phyloP scores from a whole-genome alignment of 495 filamentous ascomycete genomes.

The Aspergillus diversus region DNA sequence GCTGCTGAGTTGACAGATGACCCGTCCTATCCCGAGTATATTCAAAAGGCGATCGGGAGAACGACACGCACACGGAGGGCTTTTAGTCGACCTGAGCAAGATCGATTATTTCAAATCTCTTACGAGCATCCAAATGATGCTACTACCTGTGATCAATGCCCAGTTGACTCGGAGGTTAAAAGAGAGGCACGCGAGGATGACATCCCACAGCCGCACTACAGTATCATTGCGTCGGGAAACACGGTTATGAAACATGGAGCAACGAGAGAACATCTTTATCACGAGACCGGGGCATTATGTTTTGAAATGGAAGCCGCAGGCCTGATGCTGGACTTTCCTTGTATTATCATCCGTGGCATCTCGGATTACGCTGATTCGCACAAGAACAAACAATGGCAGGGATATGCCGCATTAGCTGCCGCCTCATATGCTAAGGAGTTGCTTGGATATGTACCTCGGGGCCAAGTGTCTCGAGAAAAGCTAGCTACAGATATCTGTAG shows the following conservation, averaged over 20 bases:
- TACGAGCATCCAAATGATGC: background rate
- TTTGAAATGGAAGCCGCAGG: constrained; percentile 12
- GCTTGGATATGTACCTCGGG: constrained; percentile 17
- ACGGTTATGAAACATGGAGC: background rate
- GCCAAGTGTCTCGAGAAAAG: constrained; percentile 3
- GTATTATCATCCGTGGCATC: constrained; percentile 4
- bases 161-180: background rate
- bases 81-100: background rate
- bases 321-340: constrained; percentile 4
- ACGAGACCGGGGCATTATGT: background rate
- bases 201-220: background rate
- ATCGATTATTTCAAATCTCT: too few relatives aligned
- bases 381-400: background rate
- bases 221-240: background rate
- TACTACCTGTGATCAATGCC: background rate
- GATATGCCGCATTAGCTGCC: constrained; percentile 25
- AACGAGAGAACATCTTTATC: background rate
- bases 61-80: background rate
- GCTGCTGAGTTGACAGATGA: background rate
- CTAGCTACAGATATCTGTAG: background rate
- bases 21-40: background rate
- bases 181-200: background rate
- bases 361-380: constrained; percentile 6
- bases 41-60: background rate
- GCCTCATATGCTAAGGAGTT: constrained; percentile 39